Evolutionary conservation across 2,329 filamentous ascomycete genomes (phyloP).

Genomic region (Dactylellina drechsleri): DNA sequence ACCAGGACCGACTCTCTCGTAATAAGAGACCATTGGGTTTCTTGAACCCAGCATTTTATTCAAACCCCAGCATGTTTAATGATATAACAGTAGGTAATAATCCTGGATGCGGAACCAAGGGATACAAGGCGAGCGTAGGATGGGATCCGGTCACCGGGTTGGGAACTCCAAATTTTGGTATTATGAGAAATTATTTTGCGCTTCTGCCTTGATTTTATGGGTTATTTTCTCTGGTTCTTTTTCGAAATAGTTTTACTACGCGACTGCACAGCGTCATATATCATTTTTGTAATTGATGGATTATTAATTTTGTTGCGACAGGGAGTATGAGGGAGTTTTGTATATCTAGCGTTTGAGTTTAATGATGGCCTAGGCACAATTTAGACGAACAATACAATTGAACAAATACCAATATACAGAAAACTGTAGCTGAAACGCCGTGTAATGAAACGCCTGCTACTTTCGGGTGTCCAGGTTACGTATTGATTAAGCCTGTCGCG

Average conservation of each 20-base stretch:
- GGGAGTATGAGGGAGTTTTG: not conserved
- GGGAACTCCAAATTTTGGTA: conserved; percentile 60
- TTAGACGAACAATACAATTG: not conserved
- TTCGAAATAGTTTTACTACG: not conserved
- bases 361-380: not conserved
- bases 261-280: not conserved
- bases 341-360: conserved; percentile 3
- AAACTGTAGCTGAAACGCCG: no score
- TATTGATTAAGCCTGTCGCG: no score
- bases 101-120: conserved; percentile 58
- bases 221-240: not conserved
- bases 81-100: conserved; percentile 60
- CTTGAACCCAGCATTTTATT: conserved; percentile 43
- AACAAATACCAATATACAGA: not conserved
- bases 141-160: conserved; percentile 62
- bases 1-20: conserved; percentile 60
- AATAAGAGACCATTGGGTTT: conserved; percentile 46
- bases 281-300: not conserved
- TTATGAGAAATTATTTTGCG: conserved; percentile 57
- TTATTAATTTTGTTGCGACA: no score
- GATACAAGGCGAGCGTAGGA: conserved; percentile 58
- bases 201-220: conserved; percentile 18
- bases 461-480: no score
- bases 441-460: no score
- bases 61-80: conserved; percentile 59